These are phyloP conservation scores for Erysiphe pulchra DNA, from an alignment of 2,329 filamentous ascomycete species.

Conservation along the genomic window DNA sequence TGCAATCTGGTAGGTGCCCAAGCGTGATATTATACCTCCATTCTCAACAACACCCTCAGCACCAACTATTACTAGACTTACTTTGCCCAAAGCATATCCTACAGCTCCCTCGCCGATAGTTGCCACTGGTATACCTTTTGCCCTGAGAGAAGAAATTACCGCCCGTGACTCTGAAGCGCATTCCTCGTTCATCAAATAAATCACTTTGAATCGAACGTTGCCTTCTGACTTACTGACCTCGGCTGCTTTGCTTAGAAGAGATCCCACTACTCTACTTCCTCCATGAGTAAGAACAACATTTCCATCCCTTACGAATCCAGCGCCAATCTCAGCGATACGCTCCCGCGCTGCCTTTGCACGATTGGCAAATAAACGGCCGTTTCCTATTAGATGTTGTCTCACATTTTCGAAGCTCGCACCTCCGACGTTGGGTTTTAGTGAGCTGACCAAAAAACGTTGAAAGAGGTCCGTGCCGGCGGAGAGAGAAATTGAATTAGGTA, in stretches of 20 bases:
- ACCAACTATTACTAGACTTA: conserved; percentile 41
- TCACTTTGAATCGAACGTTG: conserved; percentile 50
- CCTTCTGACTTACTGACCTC: conserved; percentile 28
- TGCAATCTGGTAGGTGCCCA: conserved; percentile 72
- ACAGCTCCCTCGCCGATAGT: conserved; percentile 52
- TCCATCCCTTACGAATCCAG: conserved; percentile 53
- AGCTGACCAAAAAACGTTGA: conserved; percentile 73
- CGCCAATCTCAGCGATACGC: conserved; percentile 57
- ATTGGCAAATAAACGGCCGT: conserved; percentile 65
- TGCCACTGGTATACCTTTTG: conserved; percentile 56
- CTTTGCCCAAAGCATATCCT: conserved; percentile 52
- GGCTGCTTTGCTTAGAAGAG: conserved; percentile 48
- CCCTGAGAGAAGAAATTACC: conserved; percentile 45
- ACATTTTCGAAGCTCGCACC: conserved; percentile 55
- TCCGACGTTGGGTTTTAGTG: conserved; percentile 20
- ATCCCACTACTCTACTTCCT: conserved; percentile 60
- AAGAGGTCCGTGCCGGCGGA: conserved; percentile 90
- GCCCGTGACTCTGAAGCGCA: conserved; percentile 35
- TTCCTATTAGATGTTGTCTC: conserved; percentile 58
- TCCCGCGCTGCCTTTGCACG: conserved; percentile 66
- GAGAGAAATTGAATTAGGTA: conserved; percentile 74
- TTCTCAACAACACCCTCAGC: conserved; percentile 83
- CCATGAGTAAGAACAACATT: conserved; percentile 75
- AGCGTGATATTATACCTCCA: conserved; percentile 69
- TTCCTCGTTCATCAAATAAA: conserved; percentile 43